phyloP scores from a whole-genome alignment of 768 basidiomycete genomes.

The Russula compacta region DNA sequence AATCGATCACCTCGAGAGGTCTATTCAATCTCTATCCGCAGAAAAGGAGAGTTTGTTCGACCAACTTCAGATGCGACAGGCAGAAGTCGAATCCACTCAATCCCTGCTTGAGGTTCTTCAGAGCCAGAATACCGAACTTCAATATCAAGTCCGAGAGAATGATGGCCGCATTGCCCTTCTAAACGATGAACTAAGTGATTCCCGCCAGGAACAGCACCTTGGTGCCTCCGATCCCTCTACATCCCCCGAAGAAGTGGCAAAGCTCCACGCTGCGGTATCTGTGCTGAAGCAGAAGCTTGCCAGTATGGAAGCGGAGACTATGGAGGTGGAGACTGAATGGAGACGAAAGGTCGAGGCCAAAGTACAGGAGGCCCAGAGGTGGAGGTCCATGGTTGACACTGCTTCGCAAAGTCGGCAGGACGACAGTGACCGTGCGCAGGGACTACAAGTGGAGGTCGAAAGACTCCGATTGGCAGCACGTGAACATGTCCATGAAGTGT shows the following conservation, averaged over 20 bases:
- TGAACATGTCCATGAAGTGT: conserved; percentile 41
- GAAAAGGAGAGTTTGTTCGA: conserved; percentile 83
- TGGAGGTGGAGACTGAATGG: conserved; percentile 85
- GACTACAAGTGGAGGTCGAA: conserved; percentile 47
- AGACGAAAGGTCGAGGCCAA: conserved; percentile 75
- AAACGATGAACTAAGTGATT: conserved; percentile 59
- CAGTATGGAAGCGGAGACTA: conserved; percentile 71
- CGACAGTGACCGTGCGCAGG: conserved; percentile 42
- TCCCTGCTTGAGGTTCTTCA: conserved; percentile 66
- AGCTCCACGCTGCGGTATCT: conserved; percentile 58
- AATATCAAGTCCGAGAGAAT: conserved; percentile 78
- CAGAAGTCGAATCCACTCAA: conserved; percentile 79
- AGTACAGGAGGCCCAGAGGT: conserved; percentile 63
- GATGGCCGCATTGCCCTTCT: conserved; percentile 64
- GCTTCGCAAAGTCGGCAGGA: conserved; percentile 52
- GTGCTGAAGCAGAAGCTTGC: conserved; percentile 60
- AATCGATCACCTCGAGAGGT: conserved; percentile 61
- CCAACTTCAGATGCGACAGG: conserved; percentile 78
- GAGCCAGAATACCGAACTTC: conserved; percentile 72
- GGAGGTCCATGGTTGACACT: conserved; percentile 50
- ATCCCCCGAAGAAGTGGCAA: conserved; percentile 56
- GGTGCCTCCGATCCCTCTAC: conserved; percentile 38
- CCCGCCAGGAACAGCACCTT: conserved; percentile 48
- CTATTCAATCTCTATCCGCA: conserved; percentile 54
- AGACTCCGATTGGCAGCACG: conserved; percentile 40